Percentiles rank a stretch among this genome's conserved stretches.
Evolutionary conservation across 2,329 filamentous ascomycete genomes (phyloP).

Genomic region (Sporothrix protearum): DNA sequence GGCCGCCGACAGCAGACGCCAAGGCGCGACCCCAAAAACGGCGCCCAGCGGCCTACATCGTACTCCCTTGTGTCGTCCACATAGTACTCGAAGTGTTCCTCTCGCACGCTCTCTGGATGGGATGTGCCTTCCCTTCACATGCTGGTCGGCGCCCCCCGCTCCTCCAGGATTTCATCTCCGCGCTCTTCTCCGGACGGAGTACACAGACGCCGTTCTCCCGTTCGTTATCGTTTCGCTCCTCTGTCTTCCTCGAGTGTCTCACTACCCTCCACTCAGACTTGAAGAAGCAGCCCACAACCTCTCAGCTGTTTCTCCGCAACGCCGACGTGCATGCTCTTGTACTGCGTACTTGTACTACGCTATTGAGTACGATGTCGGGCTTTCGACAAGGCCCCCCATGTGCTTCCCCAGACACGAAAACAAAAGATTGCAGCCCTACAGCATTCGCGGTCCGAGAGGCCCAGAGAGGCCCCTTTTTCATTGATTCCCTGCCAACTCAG

Average conservation of each 20-base stretch:
- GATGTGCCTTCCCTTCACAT: not conserved
- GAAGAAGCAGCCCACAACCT: not conserved
- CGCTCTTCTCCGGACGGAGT: not conserved
- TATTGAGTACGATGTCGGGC: not conserved
- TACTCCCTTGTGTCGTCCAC: not conserved
- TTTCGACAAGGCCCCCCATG: too few species aligned
- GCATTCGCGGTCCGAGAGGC: not conserved
- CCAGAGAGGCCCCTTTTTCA: not conserved
- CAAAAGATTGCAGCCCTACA: conserved; percentile 1
- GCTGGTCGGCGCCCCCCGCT: conserved; percentile 8
- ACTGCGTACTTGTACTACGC: not conserved
- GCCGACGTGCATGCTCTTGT: not conserved
- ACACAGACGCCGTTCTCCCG: not conserved
- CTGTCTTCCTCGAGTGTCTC: not conserved
- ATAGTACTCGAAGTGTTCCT: not conserved
- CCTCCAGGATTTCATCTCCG: not conserved
- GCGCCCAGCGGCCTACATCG: not conserved
- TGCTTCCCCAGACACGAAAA: conserved; percentile 5
- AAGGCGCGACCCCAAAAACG: not conserved
- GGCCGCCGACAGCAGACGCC: not conserved
- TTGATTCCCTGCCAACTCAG: not conserved
- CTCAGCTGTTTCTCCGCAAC: not conserved
- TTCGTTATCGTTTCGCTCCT: not conserved
- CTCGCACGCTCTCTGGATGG: not conserved
- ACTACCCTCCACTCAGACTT: not conserved